Evolutionary conservation across 371 early-diverging fungal genomes (phyloP).

Genomic region (Rhizomucor pusillus): DNA sequence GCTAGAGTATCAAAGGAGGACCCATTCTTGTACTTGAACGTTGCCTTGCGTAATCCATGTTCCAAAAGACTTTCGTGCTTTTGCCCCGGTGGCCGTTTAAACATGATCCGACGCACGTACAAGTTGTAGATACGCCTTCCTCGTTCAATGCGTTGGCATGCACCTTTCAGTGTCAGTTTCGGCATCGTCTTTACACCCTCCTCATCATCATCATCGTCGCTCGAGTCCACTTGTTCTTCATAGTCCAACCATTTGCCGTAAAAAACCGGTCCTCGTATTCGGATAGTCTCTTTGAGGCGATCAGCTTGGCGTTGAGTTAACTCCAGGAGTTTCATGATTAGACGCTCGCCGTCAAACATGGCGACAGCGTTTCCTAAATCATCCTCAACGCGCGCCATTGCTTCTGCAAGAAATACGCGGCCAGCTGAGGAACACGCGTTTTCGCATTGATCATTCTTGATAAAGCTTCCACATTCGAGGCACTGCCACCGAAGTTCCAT

Average conservation of each 20-base stretch:
- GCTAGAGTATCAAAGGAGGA: too few relatives aligned
- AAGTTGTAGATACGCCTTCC: neutral
- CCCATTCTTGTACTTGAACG: too few relatives aligned
- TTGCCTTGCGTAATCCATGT: too few relatives aligned
- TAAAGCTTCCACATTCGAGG: conserved; percentile 16
- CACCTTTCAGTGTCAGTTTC: neutral
- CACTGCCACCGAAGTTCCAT: conserved; percentile 21
- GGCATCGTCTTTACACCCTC: neutral
- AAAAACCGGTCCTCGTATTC: conserved; percentile 13
- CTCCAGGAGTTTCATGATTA: conserved; percentile 20
- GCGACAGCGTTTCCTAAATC: conserved; percentile 20
- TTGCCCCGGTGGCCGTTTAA: too few relatives aligned
- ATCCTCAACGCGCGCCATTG: conserved; percentile 19
- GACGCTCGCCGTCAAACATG: conserved; percentile 26
- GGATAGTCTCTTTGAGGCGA: conserved; percentile 12
- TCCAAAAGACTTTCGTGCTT: too few relatives aligned
- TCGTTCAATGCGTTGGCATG: neutral
- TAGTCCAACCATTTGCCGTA: conserved; percentile 7
- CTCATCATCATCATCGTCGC: conserved; percentile 4
- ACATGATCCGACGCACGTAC: too few relatives aligned
- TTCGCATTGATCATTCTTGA: conserved; percentile 19
- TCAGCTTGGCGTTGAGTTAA: conserved; percentile 9
- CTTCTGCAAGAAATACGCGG: conserved; percentile 17
- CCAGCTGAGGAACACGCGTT: conserved; percentile 16
- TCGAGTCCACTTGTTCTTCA: conserved; percentile 1